Evolutionary conservation across 495 filamentous ascomycete genomes (phyloP), one percentile per base, ranked within the genome.

Genomic region (Neurospora sp.): DNA sequence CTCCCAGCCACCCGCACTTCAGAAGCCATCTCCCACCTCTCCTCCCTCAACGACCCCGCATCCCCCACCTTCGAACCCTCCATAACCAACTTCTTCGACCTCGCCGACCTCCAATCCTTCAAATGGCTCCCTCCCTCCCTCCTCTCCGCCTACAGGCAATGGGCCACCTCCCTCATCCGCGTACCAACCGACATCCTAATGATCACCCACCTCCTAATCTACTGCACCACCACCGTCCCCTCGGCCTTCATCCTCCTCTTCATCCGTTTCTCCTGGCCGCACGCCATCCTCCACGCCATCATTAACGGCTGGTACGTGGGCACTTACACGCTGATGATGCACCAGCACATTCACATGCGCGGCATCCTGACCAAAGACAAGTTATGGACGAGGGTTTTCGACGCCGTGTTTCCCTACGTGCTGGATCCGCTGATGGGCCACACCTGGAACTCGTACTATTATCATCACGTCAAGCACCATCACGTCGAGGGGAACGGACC

Each of bases 391-490:
- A 16, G 23, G 1, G 6, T 35, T 0, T 62, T 62, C 0, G 54
- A 66, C 1, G 54, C 54, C 12, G 42, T 84, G 1, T 95, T 93
- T 77, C 92, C 93, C 2, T 95, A 94, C 76, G 77, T 94, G 20
- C 81, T 88, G 38, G 91, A 93, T 75, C 92, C 92, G 3, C 79
- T 95, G 74, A 91, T 92, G 85, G 93, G 93, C 2, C 92, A 94
- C 76, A 93, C 93, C 0, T 94, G 91, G 91, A 91, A 94, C 80
- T 90, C 88, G 11, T 95, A 94, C 80, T 95, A 86, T 78, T 93
- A 93, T 77, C 93, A 95, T 79, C 93, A 94, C 75, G 91, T 94
- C 74, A 94, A 95, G 82, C 91, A 93, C 79, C 93, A 94, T 77
- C 93, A 94, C 76, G 90, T 94, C 70, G 93, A 95, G 79, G 90